A percentile compares a stretch with the other conserved stretches of the same genome.
phyloP scores from a whole-genome alignment of 2,329 filamentous ascomycete genomes.

The Alternaria arborescens region DNA sequence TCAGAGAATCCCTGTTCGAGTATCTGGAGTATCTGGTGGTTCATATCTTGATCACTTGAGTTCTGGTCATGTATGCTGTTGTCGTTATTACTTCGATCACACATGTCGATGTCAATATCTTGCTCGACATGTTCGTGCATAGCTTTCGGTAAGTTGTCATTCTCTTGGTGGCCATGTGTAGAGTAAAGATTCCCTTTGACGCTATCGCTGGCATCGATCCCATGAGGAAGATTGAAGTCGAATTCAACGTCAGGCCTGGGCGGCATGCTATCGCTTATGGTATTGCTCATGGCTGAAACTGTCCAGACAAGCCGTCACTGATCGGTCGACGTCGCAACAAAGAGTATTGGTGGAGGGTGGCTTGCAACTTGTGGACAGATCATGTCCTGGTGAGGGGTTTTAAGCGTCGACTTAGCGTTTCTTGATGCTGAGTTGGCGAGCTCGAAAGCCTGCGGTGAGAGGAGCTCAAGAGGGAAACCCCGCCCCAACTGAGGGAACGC shows the following conservation, averaged over 20 bases:
- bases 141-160: neutral
- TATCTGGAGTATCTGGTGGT: constrained; percentile 6
- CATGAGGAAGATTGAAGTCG: constrained; percentile 24
- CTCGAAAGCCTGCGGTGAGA: too few species aligned
- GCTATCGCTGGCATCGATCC: neutral
- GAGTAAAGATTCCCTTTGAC: neutral
- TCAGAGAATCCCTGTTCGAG: constrained; percentile 24
- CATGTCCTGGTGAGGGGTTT: too few species aligned
- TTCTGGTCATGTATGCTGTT: neutral
- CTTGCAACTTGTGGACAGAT: too few species aligned
- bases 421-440: too few species aligned
- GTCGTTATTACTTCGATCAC: neutral
- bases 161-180: neutral
- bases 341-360: too few species aligned
- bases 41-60: neutral
- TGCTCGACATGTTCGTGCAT: neutral
- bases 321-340: too few species aligned
- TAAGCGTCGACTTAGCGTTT: too few species aligned
- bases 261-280: neutral
- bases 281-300: too few species aligned
- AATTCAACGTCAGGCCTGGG: constrained; percentile 8
- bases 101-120: neutral
- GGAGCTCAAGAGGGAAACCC: too few species aligned
- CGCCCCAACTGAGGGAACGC: too few species aligned
- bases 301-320: too few species aligned